Percentiles rank a stretch among this genome's conserved stretches.
These are phyloP conservation scores for Mortierella sp. DNA, from an alignment of 371 early-diverging fungal genomes.

Conservation along the genomic window DNA sequence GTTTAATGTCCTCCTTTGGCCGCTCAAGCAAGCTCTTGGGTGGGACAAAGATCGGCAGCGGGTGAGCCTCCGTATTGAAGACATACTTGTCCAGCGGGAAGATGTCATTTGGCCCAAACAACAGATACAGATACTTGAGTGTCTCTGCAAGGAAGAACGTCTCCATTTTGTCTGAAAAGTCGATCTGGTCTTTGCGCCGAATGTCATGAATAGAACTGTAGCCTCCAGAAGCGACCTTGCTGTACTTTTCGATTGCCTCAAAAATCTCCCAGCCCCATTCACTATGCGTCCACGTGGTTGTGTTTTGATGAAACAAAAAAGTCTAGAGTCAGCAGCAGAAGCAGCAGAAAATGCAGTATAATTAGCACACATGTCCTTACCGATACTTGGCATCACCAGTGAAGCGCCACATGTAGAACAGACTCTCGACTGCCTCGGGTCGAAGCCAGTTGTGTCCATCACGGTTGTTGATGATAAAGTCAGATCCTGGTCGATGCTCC, in stretches of 20 bases:
- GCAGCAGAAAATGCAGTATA: neutral
- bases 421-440: constrained; percentile 92
- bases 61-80: constrained; percentile 92
- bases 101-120: constrained; percentile 78
- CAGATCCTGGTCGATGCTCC: constrained; percentile 57
- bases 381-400: constrained; percentile 84
- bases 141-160: constrained; percentile 91
- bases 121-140: constrained; percentile 92
- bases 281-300: too few relatives aligned
- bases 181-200: constrained; percentile 32
- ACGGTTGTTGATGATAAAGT: constrained; percentile 70
- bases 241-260: constrained; percentile 81
- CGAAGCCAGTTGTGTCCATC: constrained; percentile 83
- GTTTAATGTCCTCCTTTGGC: neutral
- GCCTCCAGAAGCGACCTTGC: constrained; percentile 75
- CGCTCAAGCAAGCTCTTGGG: constrained; percentile 13
- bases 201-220: constrained; percentile 86
- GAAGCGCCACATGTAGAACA: constrained; percentile 86
- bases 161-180: constrained; percentile 80
- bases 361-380: constrained; percentile 39
- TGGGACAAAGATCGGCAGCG: constrained; percentile 75
- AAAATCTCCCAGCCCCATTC: constrained; percentile 95
- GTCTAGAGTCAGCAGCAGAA: too few relatives aligned
- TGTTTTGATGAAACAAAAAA: too few relatives aligned
- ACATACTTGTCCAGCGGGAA: constrained; percentile 86